phyloP scores from a whole-genome alignment of 2,329 filamentous ascomycete genomes.

The Dothideomycetidae sp. region DNA sequence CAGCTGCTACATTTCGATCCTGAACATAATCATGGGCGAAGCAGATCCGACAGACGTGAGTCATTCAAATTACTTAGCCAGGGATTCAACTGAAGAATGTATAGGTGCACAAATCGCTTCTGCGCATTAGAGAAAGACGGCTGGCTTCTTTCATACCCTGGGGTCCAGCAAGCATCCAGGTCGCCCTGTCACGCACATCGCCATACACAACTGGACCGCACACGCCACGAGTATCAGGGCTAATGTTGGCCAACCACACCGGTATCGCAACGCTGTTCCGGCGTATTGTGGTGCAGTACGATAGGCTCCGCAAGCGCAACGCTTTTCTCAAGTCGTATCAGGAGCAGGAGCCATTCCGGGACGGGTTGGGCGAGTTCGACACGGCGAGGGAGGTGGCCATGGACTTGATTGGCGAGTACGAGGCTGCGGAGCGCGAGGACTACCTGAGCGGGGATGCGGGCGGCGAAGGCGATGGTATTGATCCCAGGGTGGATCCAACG shows the following conservation, averaged over 20 bases:
- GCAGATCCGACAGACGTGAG: constrained; percentile 83
- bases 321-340: constrained; percentile 95
- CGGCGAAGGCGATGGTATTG: constrained; percentile 18
- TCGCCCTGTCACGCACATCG: constrained; percentile 89
- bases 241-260: constrained; percentile 97
- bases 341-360: constrained; percentile 82
- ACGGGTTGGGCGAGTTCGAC: constrained; percentile 88
- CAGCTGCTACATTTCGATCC: constrained; percentile 96
- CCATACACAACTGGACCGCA: constrained; percentile 93
- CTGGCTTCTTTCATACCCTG: constrained; percentile 96
- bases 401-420: constrained; percentile 86
- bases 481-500: constrained; percentile 15
- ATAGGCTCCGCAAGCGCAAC: constrained; percentile 87
- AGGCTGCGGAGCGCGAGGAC: constrained; percentile 80
- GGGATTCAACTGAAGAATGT: no score
- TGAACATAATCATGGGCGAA: constrained; percentile 98
- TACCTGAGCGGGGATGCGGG: constrained; percentile 61
- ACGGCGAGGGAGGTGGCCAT: constrained; percentile 83
- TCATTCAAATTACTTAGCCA: no score
- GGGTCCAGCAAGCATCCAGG: constrained; percentile 95
- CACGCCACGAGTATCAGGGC: constrained; percentile 71
- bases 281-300: constrained; percentile 82
- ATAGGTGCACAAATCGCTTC: constrained; percentile 81
- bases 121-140: constrained; percentile 86
- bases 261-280: constrained; percentile 96